Evolutionary conservation across 805 yeast genomes (phyloP).

Genomic region (Candida michaelii): DNA sequence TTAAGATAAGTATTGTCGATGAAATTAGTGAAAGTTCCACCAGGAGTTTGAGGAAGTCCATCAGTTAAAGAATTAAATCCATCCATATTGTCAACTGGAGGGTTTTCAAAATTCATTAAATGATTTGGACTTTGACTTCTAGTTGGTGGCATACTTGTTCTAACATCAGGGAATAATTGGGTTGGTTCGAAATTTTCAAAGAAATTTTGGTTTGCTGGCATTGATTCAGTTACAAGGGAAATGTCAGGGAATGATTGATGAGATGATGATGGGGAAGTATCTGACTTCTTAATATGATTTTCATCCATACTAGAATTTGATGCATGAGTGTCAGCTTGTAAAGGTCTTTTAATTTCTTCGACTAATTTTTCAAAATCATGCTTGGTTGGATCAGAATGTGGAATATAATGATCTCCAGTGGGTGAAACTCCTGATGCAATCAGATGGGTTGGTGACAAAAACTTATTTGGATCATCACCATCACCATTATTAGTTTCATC

Average conservation of each 20-base stretch:
- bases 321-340: constrained; percentile 2
- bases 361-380: constrained; percentile 35
- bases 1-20: constrained; percentile 41
- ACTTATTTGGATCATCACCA: constrained; percentile 8
- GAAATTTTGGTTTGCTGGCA: constrained; percentile 46
- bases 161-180: constrained; percentile 50
- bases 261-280: constrained; percentile 39
- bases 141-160: constrained; percentile 35
- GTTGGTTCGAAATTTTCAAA: constrained; percentile 57
- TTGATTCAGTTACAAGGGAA: constrained; percentile 52
- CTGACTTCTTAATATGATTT: constrained; percentile 12
- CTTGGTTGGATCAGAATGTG: constrained; percentile 14
- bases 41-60: constrained; percentile 22
- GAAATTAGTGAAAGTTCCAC: constrained; percentile 33
- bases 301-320: constrained; percentile 1
- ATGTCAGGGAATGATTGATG: constrained; percentile 49
- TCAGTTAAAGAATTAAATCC: constrained; percentile 1
- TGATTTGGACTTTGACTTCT: constrained; percentile 36
- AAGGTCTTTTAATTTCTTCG: constrained; percentile 27
- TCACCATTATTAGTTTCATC: constrained; percentile 4
- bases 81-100: not conserved
- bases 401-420: constrained; percentile 18
- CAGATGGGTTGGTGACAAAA: constrained; percentile 18
- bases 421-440: constrained; percentile 29
- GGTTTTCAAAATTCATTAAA: constrained; percentile 6